Base-by-base conservation (phyloP, 495 filamentous ascomycete genomes). In the Aspergillus indologenus region DNA sequence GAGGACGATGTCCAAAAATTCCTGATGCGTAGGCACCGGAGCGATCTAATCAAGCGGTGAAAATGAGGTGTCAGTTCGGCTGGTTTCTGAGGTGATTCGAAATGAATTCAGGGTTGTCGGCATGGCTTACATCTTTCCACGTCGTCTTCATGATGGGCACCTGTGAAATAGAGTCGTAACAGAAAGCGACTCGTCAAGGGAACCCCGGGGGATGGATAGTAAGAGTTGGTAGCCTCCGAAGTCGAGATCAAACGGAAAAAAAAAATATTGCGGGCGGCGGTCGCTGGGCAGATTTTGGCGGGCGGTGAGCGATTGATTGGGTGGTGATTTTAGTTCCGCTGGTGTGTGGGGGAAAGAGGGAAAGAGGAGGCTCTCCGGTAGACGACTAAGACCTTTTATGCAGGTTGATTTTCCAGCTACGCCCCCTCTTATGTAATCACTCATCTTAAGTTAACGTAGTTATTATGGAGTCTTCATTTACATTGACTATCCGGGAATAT, bases 1-100 rank as follows among this genome's bases (percentile, higher is more conserved):
- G 59, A 98, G 84, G 63, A 98, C 91, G 66, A 98, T 96, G 73
- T 98, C 94, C 60, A 98, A 81, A 68, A 98, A 98, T 75, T 98
- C 94, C 78, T 95, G 87, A 68, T 83, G 87, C 62, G 90, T 96
- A 29, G 94, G 94, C 62, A 98, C 94, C 58, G 95, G 93, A 50
- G 88, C 83, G 68, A 95, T 95, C 75, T 80, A 67, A 68, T 63
- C 60, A 64, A 69, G 70, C 69, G 71, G 70, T 73, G 62, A 73
- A 74, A 72, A 59, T 59, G 44, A 61, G 31, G 56, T 51, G 53
- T 65, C 50, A 64, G 58, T 61, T 49, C 15, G 26, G 60, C 42
- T 44, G 19, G 29, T 48, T 65, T 24, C 45, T 21, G n/a, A 51
- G 50, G 57, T 11, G 17, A 50, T 15, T n/a, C 19, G 21, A 52